A percentile compares a stretch with the other conserved stretches of the same genome.
Evolutionary conservation across 2,329 filamentous ascomycete genomes (phyloP).

Genomic region (Lasiodiplodia gonubiensis): DNA sequence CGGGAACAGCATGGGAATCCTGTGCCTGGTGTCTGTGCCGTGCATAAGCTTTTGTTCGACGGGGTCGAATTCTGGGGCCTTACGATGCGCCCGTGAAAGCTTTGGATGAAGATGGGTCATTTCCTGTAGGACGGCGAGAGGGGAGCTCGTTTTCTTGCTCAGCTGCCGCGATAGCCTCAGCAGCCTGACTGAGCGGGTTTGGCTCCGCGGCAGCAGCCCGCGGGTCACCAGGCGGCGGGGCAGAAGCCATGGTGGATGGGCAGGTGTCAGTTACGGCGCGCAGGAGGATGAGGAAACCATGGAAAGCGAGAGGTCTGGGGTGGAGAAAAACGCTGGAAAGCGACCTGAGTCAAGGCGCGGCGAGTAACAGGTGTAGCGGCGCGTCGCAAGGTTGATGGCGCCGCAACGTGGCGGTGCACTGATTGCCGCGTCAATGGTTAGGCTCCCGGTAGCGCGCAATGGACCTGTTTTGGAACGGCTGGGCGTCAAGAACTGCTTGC

Average conservation of each 20-base stretch:
- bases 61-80: too few relatives aligned
- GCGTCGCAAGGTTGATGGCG: constrained; percentile 2
- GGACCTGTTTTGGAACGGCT: not conserved
- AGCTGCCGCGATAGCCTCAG: constrained; percentile 27
- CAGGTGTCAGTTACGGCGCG: not conserved
- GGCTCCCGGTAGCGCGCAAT: not conserved
- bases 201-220: constrained; percentile 9
- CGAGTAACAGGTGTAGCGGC: not conserved
- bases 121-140: not conserved
- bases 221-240: constrained; percentile 19
- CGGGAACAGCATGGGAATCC: not conserved
- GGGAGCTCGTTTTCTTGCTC: not conserved
- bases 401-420: constrained; percentile 18
- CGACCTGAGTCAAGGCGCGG: constrained; percentile 12
- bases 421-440: constrained; percentile 20
- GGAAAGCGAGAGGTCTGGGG: not conserved
- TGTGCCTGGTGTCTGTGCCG: not conserved
- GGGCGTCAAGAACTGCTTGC: not conserved
- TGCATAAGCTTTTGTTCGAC: constrained; percentile 1
- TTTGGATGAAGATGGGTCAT: not conserved
- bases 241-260: constrained; percentile 23
- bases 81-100: constrained; percentile 3
- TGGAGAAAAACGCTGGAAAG: not conserved
- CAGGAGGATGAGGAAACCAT: not conserved
- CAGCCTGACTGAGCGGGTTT: constrained; percentile 24